phyloP scores from a whole-genome alignment of 306 rosid genomes.

The Mimosa pudica region DNA sequence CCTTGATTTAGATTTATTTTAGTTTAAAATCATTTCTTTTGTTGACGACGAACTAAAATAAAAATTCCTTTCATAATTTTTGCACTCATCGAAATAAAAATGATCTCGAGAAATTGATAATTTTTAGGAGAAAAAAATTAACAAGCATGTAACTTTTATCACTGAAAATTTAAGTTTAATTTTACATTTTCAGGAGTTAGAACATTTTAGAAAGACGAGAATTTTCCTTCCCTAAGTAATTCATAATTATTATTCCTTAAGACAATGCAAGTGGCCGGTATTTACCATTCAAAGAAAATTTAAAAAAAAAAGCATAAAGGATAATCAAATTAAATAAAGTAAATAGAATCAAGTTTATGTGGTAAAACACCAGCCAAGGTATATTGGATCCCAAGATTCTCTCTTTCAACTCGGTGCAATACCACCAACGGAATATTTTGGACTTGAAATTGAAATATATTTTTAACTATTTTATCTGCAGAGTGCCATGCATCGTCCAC shows the following conservation, averaged over 20 bases:
- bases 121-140: background rate
- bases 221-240: background rate
- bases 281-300: background rate
- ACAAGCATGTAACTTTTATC: background rate
- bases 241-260: background rate
- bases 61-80: background rate
- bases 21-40: background rate
- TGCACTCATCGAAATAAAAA: background rate
- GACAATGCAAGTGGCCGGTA: background rate
- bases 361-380: slow-evolving; percentile 17
- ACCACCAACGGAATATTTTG: slow-evolving; percentile 12
- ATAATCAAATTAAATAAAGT: slow-evolving; percentile 37
- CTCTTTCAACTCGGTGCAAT: slow-evolving; percentile 17
- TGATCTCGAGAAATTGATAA: background rate
- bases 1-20: background rate
- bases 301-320: slow-evolving; percentile 13
- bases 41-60: background rate
- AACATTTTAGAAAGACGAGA: background rate
- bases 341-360: slow-evolving; percentile 28
- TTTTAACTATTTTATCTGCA: background rate
- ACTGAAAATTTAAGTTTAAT: background rate
- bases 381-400: background rate
- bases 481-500: slow-evolving; percentile 22
- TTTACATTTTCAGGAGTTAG: background rate
- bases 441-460: background rate